A percentile compares a stretch with the other conserved stretches of the same genome.
Evolutionary conservation across 306 rosid species (phyloP).

Genomic region (Dalbergia cochinchinensis): DNA sequence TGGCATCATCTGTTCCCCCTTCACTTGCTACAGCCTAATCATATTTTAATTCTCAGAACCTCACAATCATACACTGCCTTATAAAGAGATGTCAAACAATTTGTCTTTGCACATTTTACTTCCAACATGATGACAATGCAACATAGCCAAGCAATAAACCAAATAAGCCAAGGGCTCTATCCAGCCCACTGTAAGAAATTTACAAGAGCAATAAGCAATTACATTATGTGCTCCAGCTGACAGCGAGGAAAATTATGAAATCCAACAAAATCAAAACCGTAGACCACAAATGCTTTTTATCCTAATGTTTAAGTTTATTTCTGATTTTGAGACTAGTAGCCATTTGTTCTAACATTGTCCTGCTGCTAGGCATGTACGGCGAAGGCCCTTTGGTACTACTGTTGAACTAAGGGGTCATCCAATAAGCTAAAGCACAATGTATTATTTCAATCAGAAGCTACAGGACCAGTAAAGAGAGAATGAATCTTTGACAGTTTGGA

Average conservation of each 20-base stretch:
- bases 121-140: slow-evolving; percentile 31
- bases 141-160: slow-evolving; percentile 26
- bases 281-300: no score
- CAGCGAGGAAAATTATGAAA: not conserved
- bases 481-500: no score
- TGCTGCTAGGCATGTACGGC: no score
- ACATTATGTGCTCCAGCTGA: not conserved
- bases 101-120: slow-evolving; percentile 33
- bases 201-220: not conserved
- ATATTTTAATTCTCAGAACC: slow-evolving; percentile 40
- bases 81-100: slow-evolving; percentile 3
- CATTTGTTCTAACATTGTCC: no score
- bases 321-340: no score
- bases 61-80: slow-evolving; percentile 44
- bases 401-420: no score
- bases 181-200: slow-evolving; percentile 6
- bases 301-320: no score
- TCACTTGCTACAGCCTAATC: slow-evolving; percentile 98
- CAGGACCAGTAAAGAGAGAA: no score
- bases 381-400: no score
- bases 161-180: slow-evolving; percentile 32
- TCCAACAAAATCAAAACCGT: not conserved
- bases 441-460: no score
- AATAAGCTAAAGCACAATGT: no score
- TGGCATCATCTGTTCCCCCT: slow-evolving; percentile 98